phyloP scores from a whole-genome alignment of 305 asterid genomes.

The Fraxinus nigra region DNA sequence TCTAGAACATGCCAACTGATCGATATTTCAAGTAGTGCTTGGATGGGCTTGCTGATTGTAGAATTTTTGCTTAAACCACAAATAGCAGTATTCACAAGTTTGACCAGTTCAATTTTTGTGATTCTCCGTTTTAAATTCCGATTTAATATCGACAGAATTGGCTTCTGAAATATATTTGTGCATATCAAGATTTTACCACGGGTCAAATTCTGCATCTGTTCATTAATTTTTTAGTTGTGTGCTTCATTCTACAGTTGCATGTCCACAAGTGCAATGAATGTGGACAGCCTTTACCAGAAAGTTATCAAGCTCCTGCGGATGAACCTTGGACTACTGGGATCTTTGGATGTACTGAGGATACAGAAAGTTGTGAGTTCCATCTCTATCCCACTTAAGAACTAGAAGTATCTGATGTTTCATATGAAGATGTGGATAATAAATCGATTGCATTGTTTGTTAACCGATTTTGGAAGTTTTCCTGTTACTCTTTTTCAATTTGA shows the following conservation, averaged over 20 bases:
- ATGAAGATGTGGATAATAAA: neutral
- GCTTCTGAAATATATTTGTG: neutral
- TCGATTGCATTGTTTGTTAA: neutral
- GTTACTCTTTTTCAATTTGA: neutral
- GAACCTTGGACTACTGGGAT: conserved; percentile 97
- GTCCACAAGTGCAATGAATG: conserved; percentile 87
- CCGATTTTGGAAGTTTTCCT: neutral
- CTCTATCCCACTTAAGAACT: conserved; percentile 2
- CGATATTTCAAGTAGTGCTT: neutral
- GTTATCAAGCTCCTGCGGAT: conserved; percentile 84
- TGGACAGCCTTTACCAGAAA: conserved; percentile 93
- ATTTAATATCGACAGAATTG: neutral
- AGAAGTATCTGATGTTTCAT: conserved; percentile 8
- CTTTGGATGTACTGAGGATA: conserved; percentile 72
- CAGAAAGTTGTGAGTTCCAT: conserved; percentile 70
- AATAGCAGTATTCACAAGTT: neutral
- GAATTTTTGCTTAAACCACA: neutral
- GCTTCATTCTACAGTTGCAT: conserved; percentile 57
- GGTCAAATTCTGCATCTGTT: neutral
- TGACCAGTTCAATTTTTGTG: neutral
- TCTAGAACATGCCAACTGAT: neutral
- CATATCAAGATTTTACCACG: neutral
- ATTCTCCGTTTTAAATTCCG: neutral
- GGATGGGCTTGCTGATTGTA: neutral
- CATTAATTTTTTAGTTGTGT: conserved; percentile 14